Base-by-base conservation (phyloP, 345 rosid species). In the Geranium brycei region DNA sequence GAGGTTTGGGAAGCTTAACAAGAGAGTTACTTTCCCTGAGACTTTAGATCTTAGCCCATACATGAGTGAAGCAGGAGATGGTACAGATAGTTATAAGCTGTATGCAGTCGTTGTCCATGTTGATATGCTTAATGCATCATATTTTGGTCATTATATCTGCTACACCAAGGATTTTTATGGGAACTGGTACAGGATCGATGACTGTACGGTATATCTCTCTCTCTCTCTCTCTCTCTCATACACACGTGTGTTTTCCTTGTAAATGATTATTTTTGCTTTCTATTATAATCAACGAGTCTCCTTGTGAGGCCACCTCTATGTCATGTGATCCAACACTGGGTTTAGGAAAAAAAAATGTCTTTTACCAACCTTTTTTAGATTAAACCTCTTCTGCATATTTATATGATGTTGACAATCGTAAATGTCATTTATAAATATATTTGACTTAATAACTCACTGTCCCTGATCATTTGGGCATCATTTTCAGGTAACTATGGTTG, bases 51-150 rank as follows among this genome's bases (percentile, higher is more conserved):
- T 95, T 65, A 77, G 62, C 72, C 95, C 89, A 61, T 95, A 88
- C 81, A 84, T 86, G 88, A 91, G 88, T 38, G 85, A 85, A 74
- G 82, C 64, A 41, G 93, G 87, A 71, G 91, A 84, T 70, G 87
- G 82, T 47, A 64, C 83, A 59, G 85, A 91, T 75, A 57, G 82
- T 8, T 91, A 84, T 80, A 84, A 68, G 81, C 96, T 95, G 15
- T 91, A 88, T 72, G 96, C 99, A 0, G 97, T 91, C 68, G 89
- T 88, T 73, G 99, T 95, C 72, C 99, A 91, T 61, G 79, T 95
- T 68, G 99, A 95, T 69, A 85, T 91, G 97, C 79, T 91, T 67
- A 95, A 95, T 80, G 97, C 99, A 17, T 95, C 99, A 4, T 95
- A 79, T 77, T 91, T 91, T 62, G 99, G 99, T 66, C 99, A 95